These are phyloP conservation scores for Apiotrichum veenhuisii DNA, from an alignment of 1,284 basidiomycete genomes.

Conservation along the genomic window DNA sequence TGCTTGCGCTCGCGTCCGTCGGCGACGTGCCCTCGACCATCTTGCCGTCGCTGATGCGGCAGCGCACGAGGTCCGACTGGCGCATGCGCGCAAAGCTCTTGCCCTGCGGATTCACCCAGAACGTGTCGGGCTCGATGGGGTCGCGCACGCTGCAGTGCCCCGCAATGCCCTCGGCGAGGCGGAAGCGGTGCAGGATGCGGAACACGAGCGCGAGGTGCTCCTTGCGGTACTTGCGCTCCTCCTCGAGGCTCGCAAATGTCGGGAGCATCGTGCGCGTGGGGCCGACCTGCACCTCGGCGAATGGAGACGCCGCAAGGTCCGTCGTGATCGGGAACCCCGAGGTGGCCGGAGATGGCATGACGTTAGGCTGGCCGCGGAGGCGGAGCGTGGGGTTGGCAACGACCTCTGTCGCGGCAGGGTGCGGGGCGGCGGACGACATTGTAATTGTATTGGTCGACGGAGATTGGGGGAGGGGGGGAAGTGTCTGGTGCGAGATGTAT, in stretches of 20 bases:
- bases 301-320: conserved; percentile 30
- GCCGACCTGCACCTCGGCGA: conserved; percentile 33
- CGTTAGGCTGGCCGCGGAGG: conserved; percentile 9
- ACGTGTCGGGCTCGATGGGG: conserved; percentile 40
- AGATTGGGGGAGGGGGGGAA: background rate
- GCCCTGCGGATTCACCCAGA: conserved; percentile 45
- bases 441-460: background rate
- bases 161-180: conserved; percentile 38
- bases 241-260: conserved; percentile 26
- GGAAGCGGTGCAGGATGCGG: conserved; percentile 34
- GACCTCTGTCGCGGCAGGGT: background rate
- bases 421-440: too few species aligned
- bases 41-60: conserved; percentile 25
- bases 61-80: conserved; percentile 34
- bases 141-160: conserved; percentile 42
- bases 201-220: conserved; percentile 43
- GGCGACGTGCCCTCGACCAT: conserved; percentile 36
- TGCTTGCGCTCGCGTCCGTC: conserved; percentile 36
- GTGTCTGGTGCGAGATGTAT: too few species aligned
- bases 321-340: conserved; percentile 30
- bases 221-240: conserved; percentile 38
- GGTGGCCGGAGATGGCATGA: conserved; percentile 9
- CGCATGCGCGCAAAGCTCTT: conserved; percentile 40
- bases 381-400: conserved; percentile 4
- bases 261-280: conserved; percentile 35